Conservation (phyloP, 495 filamentous ascomycete species). For the Hypoxylon intermedium region DNA sequence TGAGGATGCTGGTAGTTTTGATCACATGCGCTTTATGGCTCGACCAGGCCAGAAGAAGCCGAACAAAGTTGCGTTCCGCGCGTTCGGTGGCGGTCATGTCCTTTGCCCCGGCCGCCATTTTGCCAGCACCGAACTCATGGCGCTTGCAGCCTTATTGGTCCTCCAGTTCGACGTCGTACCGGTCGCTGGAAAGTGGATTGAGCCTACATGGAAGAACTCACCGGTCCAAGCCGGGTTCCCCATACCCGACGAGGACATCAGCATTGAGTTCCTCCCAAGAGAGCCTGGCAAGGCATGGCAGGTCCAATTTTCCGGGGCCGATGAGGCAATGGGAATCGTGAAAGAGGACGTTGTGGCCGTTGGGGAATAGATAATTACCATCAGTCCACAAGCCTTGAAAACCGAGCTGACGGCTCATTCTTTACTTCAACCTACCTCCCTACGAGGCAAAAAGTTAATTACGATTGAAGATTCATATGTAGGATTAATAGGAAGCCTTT, state of each 20-base stretch:
- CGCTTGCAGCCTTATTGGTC: constrained; percentile 47
- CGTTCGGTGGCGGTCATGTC: constrained; percentile 43
- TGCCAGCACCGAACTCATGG: constrained; percentile 45
- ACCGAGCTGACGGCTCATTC: too few species aligned
- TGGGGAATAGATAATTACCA: too few species aligned
- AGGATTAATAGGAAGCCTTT: too few species aligned
- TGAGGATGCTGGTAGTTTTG: constrained; percentile 32
- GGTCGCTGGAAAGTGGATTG: constrained; percentile 26
- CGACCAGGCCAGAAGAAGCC: constrained; percentile 18
- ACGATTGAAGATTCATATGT: too few species aligned
- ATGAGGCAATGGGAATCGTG: constrained; percentile 20
- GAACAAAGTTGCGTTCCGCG: constrained; percentile 43
- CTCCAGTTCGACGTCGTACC: constrained; percentile 49
- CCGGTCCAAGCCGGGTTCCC: constrained; percentile 33
- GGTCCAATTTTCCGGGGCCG: constrained; percentile 19
- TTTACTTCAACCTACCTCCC: too few species aligned
- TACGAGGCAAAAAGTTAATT: too few species aligned
- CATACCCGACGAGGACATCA: constrained; percentile 34
- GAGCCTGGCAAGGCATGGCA: constrained; percentile 22
- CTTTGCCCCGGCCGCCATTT: constrained; percentile 49
- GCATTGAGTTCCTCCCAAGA: constrained; percentile 26
- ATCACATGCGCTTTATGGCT: constrained; percentile 42
- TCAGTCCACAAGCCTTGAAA: too few species aligned
- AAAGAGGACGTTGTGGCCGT: constrained; percentile 11
- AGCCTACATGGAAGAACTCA: constrained; percentile 33